These are phyloP conservation scores for Stagonosporopsis tanaceti DNA, from an alignment of 2,329 filamentous ascomycete genomes.

Conservation along the genomic window DNA sequence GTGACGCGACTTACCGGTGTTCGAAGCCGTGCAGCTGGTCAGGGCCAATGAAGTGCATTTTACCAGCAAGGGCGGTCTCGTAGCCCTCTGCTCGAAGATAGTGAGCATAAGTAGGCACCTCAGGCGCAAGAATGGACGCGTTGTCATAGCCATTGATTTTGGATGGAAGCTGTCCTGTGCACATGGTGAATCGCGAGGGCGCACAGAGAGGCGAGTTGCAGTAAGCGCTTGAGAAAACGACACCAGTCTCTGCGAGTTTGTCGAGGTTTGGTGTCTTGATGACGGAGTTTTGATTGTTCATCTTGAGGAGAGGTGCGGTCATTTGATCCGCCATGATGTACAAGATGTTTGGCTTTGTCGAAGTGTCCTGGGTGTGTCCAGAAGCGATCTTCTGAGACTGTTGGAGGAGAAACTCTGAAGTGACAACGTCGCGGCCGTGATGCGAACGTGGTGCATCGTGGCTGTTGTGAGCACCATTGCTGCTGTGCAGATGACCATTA, in stretches of 20 bases:
- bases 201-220: constrained; percentile 93
- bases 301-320: constrained; percentile 87
- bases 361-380: constrained; percentile 11
- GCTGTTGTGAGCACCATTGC: constrained; percentile 1
- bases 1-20: constrained; percentile 56
- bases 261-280: constrained; percentile 94
- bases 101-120: constrained; percentile 90
- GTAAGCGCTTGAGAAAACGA: constrained; percentile 93
- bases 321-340: constrained; percentile 99
- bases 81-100: constrained; percentile 87
- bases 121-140: constrained; percentile 81
- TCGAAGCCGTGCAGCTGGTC: constrained; percentile 96
- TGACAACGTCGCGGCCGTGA: constrained; percentile 33
- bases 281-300: constrained; percentile 86
- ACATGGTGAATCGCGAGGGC: constrained; percentile 92
- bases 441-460: constrained; percentile 14
- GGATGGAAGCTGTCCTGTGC: constrained; percentile 88
- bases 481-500: constrained; percentile 25
- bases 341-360: constrained; percentile 73
- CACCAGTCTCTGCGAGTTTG: constrained; percentile 78
- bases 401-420: constrained; percentile 36
- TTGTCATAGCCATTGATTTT: constrained; percentile 95
- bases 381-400: constrained; percentile 39
- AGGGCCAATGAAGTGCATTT: constrained; percentile 94
- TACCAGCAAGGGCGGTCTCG: constrained; percentile 88